Evolutionary conservation across 1,284 basidiomycete species (phyloP).

Genomic region (Clitocybe nebularis): DNA sequence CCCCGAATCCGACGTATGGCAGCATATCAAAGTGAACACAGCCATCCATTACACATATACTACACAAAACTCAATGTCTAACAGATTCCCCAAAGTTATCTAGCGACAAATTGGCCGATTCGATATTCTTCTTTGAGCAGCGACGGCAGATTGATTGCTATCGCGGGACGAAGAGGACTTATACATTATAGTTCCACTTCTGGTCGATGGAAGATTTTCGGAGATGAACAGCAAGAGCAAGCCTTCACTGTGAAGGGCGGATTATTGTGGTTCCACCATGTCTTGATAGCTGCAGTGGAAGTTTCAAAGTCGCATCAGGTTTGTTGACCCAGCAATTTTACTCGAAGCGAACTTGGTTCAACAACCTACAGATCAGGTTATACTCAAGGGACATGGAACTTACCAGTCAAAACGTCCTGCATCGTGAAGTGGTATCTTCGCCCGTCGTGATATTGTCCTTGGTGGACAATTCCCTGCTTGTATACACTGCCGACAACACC

Average conservation of each 20-base stretch:
- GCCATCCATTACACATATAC: too few species aligned
- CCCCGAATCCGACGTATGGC: slow-evolving; percentile 98
- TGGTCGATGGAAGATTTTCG: slow-evolving; percentile 94
- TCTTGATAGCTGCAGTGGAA: slow-evolving; percentile 89
- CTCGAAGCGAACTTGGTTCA: neutral
- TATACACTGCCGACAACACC: slow-evolving; percentile 96
- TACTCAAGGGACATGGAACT: slow-evolving; percentile 95
- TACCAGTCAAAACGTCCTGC: slow-evolving; percentile 81
- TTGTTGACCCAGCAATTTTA: slow-evolving; percentile 17
- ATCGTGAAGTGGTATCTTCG: slow-evolving; percentile 76
- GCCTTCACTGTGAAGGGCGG: slow-evolving; percentile 89
- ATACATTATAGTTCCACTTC: slow-evolving; percentile 93
- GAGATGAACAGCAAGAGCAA: slow-evolving; percentile 83
- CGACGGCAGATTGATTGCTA: slow-evolving; percentile 90
- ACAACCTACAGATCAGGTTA: slow-evolving; percentile 67
- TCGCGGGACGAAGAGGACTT: slow-evolving; percentile 89
- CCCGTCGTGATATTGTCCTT: slow-evolving; percentile 85
- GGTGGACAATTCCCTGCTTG: slow-evolving; percentile 94
- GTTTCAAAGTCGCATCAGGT: slow-evolving; percentile 79
- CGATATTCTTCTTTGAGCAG: slow-evolving; percentile 88
- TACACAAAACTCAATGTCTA: too few species aligned
- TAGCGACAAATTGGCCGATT: slow-evolving; percentile 93
- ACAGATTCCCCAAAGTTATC: slow-evolving; percentile 84
- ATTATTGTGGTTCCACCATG: slow-evolving; percentile 95
- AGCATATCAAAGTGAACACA: slow-evolving; percentile 80